Evolutionary conservation across 306 rosid species (phyloP), one percentile per base, ranked within the genome.

Genomic region (Cucurbita moschata): DNA sequence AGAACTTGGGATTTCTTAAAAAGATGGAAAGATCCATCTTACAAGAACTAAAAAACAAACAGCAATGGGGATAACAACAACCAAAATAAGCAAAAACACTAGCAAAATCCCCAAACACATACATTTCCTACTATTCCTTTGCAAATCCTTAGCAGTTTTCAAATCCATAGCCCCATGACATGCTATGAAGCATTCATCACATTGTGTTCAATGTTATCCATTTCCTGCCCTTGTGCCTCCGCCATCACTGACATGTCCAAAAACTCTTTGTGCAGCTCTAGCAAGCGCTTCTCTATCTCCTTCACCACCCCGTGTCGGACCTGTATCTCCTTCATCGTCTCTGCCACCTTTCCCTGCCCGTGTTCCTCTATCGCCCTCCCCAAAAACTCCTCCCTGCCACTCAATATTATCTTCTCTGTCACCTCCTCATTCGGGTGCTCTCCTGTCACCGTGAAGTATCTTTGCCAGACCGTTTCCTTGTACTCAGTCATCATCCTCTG

Each of bases 181-280:
- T 90, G 90, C 6, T 85, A 85, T 0, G 88, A 77, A 59, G 98
- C 86, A 77, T 87, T 88, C 46, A 92, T 46, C 5, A 92, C 96
- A 46, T 89, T 96, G 43, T 90, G 98, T 39, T 92, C 96, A 55
- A 92, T 92, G 52, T 92, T 88, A 63, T 92, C 96, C 96, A 92
- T 89, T 71, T 92, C 81, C 79, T 90, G 96, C 10, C 96, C 98
- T 38, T 92, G 98, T 1, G 92, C 90, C 63, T 92, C 98, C 75
- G 90, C 98, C 98, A 89, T 84, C 7, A 92, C 98, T 15, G 96
- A 96, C 98, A 92, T 92, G 52, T 92, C 96, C 78, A 92, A 59
- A 43, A 90, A 92, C 79, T 89, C 86, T 76, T 90, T 90, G 55
- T 92, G 98, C 43, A 92, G 82, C 85, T 92, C 96, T 50, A 92